Evolutionary conservation across 352 stramenopile species (phyloP), one percentile per base, ranked within the genome.

Genomic region (Globisporangium cylindrosporum): DNA sequence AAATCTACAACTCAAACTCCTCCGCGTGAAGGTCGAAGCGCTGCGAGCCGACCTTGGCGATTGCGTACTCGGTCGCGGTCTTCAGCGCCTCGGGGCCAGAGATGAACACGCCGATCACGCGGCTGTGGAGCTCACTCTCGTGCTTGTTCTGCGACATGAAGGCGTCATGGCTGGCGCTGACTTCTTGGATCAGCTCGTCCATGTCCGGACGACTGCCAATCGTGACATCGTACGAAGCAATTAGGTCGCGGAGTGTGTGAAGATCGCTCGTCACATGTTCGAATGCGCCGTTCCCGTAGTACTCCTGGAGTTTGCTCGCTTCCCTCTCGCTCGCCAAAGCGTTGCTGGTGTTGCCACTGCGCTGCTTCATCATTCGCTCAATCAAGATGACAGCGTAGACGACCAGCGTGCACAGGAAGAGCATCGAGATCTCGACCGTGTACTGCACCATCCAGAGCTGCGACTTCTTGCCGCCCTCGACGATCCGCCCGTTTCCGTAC

Each of bases 141-240:
- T 59, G 22, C 25, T 59, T 18, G 53, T 20, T 15, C 29, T 46
- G 38, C 29, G 34, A 43, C 0, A 55, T 3, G 25, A 57, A 62
- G 1, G 25, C 49, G 9, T 60, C 38, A 58, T 82, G 71, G 3
- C 32, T 61, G 0, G 60, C 61, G 25, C 68, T 54, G 0, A 80
- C 74, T 38, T 80, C 65, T n/a, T 55, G 24, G 34, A 88, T 64
- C 25, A 84, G 60, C 7, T 71, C 18, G 4, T 36, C 41, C 68
- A 83, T 81, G 53, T 84, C 73, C 3, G 76, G 76, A 10, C 78
- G 72, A 5, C 49, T 51, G 4, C 76, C 76, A 29, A 74, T 61
- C 1, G 32, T 43, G n/a, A 86, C 69, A 20, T 71, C 34, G 41
- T 75, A 73, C 22, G 71, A 38, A 5, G 64, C 59, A 20, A 81